Conservation (phyloP, 1,284 basidiomycete species). For the Cutaneotrichosporon mucoides region DNA sequence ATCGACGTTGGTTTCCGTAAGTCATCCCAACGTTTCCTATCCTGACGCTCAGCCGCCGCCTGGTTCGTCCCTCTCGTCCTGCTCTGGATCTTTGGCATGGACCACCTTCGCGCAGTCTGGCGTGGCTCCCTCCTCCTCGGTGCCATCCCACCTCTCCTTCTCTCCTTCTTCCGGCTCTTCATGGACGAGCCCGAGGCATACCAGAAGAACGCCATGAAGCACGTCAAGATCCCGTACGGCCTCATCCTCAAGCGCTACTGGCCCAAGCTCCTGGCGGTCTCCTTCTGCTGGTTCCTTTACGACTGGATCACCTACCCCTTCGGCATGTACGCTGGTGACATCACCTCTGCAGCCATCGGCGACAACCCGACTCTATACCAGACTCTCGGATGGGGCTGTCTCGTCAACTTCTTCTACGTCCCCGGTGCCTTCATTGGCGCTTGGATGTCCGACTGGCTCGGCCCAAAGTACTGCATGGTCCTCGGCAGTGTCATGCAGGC, state of each 20-base stretch:
- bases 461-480: slow-evolving; percentile 65
- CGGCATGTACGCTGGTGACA: slow-evolving; percentile 73
- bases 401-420: slow-evolving; percentile 53
- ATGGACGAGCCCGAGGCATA: slow-evolving; percentile 67
- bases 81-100: slow-evolving; percentile 77
- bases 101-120: slow-evolving; percentile 82
- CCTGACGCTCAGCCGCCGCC: slow-evolving; percentile 53
- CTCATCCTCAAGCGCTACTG: slow-evolving; percentile 73
- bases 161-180: slow-evolving; percentile 78
- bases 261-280: slow-evolving; percentile 32
- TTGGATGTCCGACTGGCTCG: slow-evolving; percentile 41
- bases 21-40: background rate
- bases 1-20: slow-evolving; percentile 18
- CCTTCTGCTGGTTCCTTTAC: slow-evolving; percentile 66
- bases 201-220: slow-evolving; percentile 60
- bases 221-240: slow-evolving; percentile 58
- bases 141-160: slow-evolving; percentile 66
- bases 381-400: slow-evolving; percentile 44
- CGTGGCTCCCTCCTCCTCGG: slow-evolving; percentile 83
- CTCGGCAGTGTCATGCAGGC: slow-evolving; percentile 66
- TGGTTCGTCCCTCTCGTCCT: slow-evolving; percentile 79
- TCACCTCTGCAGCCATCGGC: slow-evolving; percentile 32
- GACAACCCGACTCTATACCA: slow-evolving; percentile 31
- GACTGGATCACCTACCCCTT: slow-evolving; percentile 55
- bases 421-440: slow-evolving; percentile 37